phyloP scores from a whole-genome alignment of 2,329 filamentous ascomycete species.

The Pseudocercospora crystallina region DNA sequence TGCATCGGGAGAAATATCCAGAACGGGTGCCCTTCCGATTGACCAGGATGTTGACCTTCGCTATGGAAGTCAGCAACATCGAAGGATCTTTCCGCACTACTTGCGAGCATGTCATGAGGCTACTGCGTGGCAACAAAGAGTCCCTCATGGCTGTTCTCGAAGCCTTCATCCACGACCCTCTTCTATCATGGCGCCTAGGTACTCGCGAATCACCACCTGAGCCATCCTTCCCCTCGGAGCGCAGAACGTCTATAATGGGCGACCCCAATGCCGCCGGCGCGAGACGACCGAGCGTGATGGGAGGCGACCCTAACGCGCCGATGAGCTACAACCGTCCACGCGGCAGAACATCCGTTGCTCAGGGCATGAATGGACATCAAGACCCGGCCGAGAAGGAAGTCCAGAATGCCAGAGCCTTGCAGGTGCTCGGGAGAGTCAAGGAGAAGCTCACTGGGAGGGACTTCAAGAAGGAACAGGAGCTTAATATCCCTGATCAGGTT shows the following conservation, averaged over 20 bases:
- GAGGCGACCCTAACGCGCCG: constrained; percentile 30
- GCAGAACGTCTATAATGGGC: constrained; percentile 59
- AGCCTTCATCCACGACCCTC: constrained; percentile 98
- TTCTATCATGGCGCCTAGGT: constrained; percentile 90
- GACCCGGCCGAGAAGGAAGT: constrained; percentile 62
- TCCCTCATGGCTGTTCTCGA: constrained; percentile 97
- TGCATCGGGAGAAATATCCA: constrained; percentile 99
- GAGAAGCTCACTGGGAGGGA: constrained; percentile 95
- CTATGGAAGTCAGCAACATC: constrained; percentile 99
- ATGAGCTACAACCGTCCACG: constrained; percentile 32
- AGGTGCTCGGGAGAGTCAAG: constrained; percentile 86
- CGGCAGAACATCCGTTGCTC: constrained; percentile 22
- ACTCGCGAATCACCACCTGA: constrained; percentile 61
- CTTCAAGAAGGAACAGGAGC: constrained; percentile 81
- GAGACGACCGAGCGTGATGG: constrained; percentile 34
- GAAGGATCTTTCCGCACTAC: constrained; percentile 98
- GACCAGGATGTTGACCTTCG: constrained; percentile 98
- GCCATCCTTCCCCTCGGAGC: constrained; percentile 60
- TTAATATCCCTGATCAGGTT: constrained; percentile 83
- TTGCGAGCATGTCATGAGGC: constrained; percentile 97
- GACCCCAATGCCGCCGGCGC: constrained; percentile 33
- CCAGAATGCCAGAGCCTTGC: constrained; percentile 88
- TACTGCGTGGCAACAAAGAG: constrained; percentile 95
- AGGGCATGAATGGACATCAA: constrained; percentile 32
- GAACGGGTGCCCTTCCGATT: constrained; percentile 96